Evolutionary conservation across 257 asterid species (phyloP).

Genomic region (Solanum clarkiae): DNA sequence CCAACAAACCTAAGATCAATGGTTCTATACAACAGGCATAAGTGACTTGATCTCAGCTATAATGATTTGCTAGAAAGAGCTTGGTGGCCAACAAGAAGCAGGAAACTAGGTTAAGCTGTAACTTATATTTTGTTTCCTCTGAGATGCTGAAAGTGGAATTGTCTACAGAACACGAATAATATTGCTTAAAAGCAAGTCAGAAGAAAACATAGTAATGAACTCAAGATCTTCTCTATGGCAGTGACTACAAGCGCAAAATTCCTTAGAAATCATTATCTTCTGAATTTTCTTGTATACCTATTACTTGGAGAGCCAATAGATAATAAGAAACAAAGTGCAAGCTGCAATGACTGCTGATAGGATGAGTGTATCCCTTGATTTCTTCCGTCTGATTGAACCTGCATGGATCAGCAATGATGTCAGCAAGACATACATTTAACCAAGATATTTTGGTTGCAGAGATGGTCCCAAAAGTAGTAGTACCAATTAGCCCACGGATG

Average conservation of each 20-base stretch:
- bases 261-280: constrained; percentile 2
- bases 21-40: background rate
- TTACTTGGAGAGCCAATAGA: constrained; percentile 95
- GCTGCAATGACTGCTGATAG: constrained; percentile 95
- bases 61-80: background rate
- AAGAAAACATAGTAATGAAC: background rate
- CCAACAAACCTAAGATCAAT: background rate
- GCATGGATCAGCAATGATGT: constrained; percentile 10
- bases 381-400: constrained; percentile 86
- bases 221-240: background rate
- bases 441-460: background rate
- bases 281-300: background rate
- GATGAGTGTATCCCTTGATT: constrained; percentile 89
- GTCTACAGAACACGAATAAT: background rate
- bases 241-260: constrained; percentile 21
- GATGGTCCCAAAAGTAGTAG: background rate
- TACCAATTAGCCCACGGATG: constrained; percentile 90
- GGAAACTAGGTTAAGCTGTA: background rate
- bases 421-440: background rate
- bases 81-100: background rate
- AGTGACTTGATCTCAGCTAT: background rate
- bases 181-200: background rate
- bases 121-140: background rate
- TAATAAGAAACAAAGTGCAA: constrained; percentile 84
- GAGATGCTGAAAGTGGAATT: background rate